These are phyloP conservation scores for Tagetes erecta DNA, from an alignment of 129 eudicot genomes.

Conservation along the genomic window DNA sequence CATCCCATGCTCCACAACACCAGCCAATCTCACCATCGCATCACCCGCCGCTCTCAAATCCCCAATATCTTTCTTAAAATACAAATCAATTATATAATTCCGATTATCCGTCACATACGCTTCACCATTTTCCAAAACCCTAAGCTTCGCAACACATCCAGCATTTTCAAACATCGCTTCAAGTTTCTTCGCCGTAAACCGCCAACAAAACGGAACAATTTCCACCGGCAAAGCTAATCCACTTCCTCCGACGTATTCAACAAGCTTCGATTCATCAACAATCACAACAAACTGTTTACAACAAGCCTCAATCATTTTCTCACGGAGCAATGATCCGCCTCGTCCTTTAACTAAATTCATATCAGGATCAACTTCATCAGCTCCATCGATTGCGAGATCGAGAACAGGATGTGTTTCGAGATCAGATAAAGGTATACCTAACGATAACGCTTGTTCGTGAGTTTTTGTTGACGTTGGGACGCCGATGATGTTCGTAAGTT, in stretches of 20 bases:
- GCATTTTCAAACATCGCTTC: constrained; percentile 48
- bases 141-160: constrained; percentile 71
- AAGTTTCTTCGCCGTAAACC: constrained; percentile 56
- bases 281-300: constrained; percentile 75
- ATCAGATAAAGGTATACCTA: constrained; percentile 70
- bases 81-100: constrained; percentile 74
- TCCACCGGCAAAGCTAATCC: constrained; percentile 94
- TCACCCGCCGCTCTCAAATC: constrained; percentile 82
- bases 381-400: constrained; percentile 85
- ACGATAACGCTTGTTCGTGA: constrained; percentile 59
- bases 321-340: constrained; percentile 81
- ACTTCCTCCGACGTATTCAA: constrained; percentile 71
- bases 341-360: constrained; percentile 86
- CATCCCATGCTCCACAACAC: constrained; percentile 98
- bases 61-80: constrained; percentile 74
- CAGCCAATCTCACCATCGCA: constrained; percentile 73
- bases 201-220: constrained; percentile 83
- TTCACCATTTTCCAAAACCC: constrained; percentile 36
- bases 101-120: constrained; percentile 82
- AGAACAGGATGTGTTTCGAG: constrained; percentile 66
- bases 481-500: constrained; percentile 64
- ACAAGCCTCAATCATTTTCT: constrained; percentile 85
- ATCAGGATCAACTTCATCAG: constrained; percentile 81
- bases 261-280: constrained; percentile 78
- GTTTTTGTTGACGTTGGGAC: constrained; percentile 82